phyloP scores from a whole-genome alignment of 441 rosid genomes.

The Gossypium lobatum region DNA sequence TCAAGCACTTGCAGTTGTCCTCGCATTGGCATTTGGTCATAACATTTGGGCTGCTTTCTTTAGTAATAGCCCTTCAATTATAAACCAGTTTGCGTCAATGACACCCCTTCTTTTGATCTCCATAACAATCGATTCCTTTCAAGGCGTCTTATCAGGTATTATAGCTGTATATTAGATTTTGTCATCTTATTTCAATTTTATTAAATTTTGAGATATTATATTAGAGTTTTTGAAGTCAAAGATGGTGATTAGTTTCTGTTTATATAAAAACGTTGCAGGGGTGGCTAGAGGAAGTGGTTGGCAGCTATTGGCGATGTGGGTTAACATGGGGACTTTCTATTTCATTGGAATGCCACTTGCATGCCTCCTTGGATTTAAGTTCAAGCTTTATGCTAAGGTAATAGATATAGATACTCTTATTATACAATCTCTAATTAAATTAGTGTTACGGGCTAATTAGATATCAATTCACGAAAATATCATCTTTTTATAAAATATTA shows the following conservation, averaged over 20 bases:
- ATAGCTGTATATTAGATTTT: neutral
- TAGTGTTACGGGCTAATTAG: no score
- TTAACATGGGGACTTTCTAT: constrained; percentile 44
- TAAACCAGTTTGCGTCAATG: constrained; percentile 41
- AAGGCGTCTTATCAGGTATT: constrained; percentile 63
- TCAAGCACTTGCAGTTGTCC: constrained; percentile 35
- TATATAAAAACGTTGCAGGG: constrained; percentile 27
- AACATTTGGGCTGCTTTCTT: constrained; percentile 60
- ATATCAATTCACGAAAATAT: no score
- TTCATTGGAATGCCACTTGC: constrained; percentile 51
- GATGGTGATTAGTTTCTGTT: no score
- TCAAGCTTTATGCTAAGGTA: constrained; percentile 43
- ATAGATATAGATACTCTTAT: neutral
- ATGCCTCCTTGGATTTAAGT: constrained; percentile 40
- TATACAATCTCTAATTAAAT: no score
- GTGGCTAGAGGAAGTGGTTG: constrained; percentile 71
- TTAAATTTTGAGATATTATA: neutral
- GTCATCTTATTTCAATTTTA: neutral
- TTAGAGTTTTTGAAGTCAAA: no score
- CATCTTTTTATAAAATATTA: no score
- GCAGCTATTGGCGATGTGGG: constrained; percentile 44
- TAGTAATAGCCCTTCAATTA: constrained; percentile 35
- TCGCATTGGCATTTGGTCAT: constrained; percentile 49
- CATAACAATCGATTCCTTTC: constrained; percentile 51
- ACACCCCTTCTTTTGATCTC: constrained; percentile 48